These are phyloP conservation scores for Cyberlindnera euphorbiae DNA, from an alignment of 805 yeast species.

Conservation along the genomic window DNA sequence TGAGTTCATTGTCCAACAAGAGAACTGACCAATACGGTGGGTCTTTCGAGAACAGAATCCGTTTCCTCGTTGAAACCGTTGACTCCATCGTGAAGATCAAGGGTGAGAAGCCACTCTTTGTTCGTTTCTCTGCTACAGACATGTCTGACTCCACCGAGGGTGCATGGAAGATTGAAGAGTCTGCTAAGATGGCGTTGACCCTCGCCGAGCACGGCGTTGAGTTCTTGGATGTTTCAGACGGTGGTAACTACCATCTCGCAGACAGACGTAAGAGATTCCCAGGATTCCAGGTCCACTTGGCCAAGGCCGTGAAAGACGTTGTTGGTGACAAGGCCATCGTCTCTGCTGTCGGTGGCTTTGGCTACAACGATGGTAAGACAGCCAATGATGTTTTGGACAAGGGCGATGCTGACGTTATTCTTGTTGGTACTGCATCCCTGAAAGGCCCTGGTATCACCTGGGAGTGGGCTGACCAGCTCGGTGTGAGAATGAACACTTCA, in stretches of 20 bases:
- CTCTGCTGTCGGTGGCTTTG: neutral
- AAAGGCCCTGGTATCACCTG: constrained; percentile 47
- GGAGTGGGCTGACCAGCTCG: constrained; percentile 46
- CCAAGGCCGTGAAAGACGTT: constrained; percentile 18
- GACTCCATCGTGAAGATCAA: constrained; percentile 47
- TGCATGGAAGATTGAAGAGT: constrained; percentile 18
- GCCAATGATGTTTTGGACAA: constrained; percentile 39
- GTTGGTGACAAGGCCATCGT: neutral
- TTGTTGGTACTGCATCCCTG: constrained; percentile 43
- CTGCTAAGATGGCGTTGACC: constrained; percentile 33
- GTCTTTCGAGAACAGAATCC: constrained; percentile 49
- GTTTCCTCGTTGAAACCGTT: constrained; percentile 46
- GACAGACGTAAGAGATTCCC: constrained; percentile 17
- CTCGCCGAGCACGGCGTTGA: constrained; percentile 44
- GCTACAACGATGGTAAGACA: neutral
- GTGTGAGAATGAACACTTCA: constrained; percentile 36
- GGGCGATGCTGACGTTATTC: constrained; percentile 42
- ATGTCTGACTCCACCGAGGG: constrained; percentile 14
- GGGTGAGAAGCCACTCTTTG: constrained; percentile 41
- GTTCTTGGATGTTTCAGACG: constrained; percentile 50
- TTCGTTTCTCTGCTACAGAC: constrained; percentile 20
- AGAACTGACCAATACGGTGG: constrained; percentile 67
- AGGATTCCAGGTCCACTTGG: constrained; percentile 36
- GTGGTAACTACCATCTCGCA: constrained; percentile 39
- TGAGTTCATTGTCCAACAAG: constrained; percentile 38